phyloP scores from a whole-genome alignment of 352 stramenopile species.

The Phytophthora parvispora region DNA sequence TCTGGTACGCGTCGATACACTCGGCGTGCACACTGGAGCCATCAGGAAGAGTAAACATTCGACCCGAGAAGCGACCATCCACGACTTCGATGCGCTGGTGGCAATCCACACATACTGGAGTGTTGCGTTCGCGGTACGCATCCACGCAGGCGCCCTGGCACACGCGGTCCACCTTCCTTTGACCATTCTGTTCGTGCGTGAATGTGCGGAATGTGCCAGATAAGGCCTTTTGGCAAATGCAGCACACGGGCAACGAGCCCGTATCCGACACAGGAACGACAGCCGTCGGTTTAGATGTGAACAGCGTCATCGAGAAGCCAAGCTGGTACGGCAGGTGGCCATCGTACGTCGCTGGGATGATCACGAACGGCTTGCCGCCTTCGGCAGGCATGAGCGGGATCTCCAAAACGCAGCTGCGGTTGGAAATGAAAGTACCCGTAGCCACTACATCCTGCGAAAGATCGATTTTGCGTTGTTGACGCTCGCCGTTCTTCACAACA shows the following conservation, averaged over 20 bases:
- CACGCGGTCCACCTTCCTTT: slow-evolving; percentile 74
- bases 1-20: slow-evolving; percentile 90
- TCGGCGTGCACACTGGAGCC: slow-evolving; percentile 84
- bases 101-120: slow-evolving; percentile 81
- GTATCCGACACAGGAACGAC: slow-evolving; percentile 73
- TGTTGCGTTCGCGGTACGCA: slow-evolving; percentile 80
- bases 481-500: slow-evolving; percentile 79
- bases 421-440: slow-evolving; percentile 89
- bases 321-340: slow-evolving; percentile 59
- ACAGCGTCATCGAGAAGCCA: slow-evolving; percentile 65
- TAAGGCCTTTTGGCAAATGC: slow-evolving; percentile 70
- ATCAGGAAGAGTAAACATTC: slow-evolving; percentile 84
- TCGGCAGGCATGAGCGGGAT: slow-evolving; percentile 51
- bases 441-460: slow-evolving; percentile 81
- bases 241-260: slow-evolving; percentile 68
- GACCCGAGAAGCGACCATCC: slow-evolving; percentile 77
- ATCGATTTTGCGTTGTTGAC: slow-evolving; percentile 82
- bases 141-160: slow-evolving; percentile 82
- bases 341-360: slow-evolving; percentile 82
- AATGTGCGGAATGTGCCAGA: slow-evolving; percentile 77
- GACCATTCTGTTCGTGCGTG: slow-evolving; percentile 62
- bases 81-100: slow-evolving; percentile 82
- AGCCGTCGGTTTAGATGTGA: slow-evolving; percentile 70
- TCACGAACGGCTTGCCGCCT: slow-evolving; percentile 61
- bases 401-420: slow-evolving; percentile 79